Evolutionary conservation across 208 protist genomes (phyloP).

Genomic region (Acanthamoeba castellanii): DNA sequence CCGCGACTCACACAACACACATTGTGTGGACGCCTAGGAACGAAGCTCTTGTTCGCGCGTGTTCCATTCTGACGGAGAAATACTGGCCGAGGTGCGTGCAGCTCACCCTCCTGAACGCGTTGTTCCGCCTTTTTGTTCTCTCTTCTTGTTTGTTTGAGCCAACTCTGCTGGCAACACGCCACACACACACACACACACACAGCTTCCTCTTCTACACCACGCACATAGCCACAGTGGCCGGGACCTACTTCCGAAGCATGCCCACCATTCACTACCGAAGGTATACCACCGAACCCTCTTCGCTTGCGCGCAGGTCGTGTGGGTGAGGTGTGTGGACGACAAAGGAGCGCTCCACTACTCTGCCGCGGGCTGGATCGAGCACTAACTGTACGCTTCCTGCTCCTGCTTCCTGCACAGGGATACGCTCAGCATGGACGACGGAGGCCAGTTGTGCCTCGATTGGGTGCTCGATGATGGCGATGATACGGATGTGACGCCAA

Average conservation of each 20-base stretch:
- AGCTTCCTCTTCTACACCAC: conserved; percentile 51
- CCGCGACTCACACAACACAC: neutral
- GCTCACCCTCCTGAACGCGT: too few species aligned
- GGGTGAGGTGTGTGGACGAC: too few species aligned
- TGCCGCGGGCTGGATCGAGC: too few species aligned
- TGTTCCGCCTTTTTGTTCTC: too few species aligned
- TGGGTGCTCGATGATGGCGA: conserved; percentile 1
- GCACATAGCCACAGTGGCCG: conserved; percentile 22
- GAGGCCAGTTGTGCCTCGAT: conserved; percentile 26
- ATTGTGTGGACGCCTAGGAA: neutral
- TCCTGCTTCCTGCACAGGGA: neutral
- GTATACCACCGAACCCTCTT: neutral
- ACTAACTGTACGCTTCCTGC: too few species aligned
- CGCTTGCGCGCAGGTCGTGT: too few species aligned
- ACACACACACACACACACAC: neutral
- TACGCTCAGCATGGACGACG: neutral
- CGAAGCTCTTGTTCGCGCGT: neutral
- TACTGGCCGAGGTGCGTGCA: conserved; percentile 28
- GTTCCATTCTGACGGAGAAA: conserved; percentile 32
- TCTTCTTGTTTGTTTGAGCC: neutral
- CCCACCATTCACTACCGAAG: conserved; percentile 20
- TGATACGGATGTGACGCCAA: neutral
- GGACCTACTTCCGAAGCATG: conserved; percentile 24
- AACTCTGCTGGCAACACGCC: too few species aligned
- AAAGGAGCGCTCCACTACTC: too few species aligned